Evolutionary conservation across 2,329 filamentous ascomycete species (phyloP), one percentile per base, ranked within the genome.

Genomic region (Ophiocordyceps sinensis): DNA sequence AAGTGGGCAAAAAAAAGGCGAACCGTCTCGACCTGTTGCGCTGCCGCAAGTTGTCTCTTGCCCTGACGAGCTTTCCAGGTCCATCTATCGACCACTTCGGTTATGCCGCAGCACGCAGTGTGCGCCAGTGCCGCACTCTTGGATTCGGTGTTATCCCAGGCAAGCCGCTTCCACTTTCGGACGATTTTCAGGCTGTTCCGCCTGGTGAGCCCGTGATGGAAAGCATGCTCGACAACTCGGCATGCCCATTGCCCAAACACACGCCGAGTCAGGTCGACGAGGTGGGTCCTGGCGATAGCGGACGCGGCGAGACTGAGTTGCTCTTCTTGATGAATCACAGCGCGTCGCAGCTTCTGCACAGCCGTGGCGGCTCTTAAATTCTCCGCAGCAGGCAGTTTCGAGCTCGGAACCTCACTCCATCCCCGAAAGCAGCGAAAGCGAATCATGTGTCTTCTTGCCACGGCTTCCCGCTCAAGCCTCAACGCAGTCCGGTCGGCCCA

Each of bases 371-470:
- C 51, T 36, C 50, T 56, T 39, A 64, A 46, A 15, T 54, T 49
- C n/a, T 59, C 56, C 4, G 49, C 45, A 1, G 45, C 50, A 3
- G 58, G 57, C 6, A 53, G 46, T 15, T 49, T 54, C 11, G 54
- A 51, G 28, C 45, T 52, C 13, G 61, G 60, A 7, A 52, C 51
- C 39, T 59, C 54, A 28, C 51, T 56, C 61, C 61, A 64, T 31
- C 53, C 53, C 34, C 51, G 51, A 41, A 63, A 64, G 41, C 56
- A 63, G 11, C 64, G 63, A 43, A 64, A 75, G 42, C 79, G 70
- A 41, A 91, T 62, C 44, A 88, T 76, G 54, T 85, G 82, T 45
- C 76, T 68, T 46, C 82, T 71, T 17, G 83, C 85, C 35, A 77
- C 68, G 5, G 73, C 75, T 4, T 82, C 85, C 34, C 75, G 72